Evolutionary conservation across 306 rosid genomes (phyloP), one percentile per base, ranked within the genome.

Genomic region (Gastrolobium villosum): DNA sequence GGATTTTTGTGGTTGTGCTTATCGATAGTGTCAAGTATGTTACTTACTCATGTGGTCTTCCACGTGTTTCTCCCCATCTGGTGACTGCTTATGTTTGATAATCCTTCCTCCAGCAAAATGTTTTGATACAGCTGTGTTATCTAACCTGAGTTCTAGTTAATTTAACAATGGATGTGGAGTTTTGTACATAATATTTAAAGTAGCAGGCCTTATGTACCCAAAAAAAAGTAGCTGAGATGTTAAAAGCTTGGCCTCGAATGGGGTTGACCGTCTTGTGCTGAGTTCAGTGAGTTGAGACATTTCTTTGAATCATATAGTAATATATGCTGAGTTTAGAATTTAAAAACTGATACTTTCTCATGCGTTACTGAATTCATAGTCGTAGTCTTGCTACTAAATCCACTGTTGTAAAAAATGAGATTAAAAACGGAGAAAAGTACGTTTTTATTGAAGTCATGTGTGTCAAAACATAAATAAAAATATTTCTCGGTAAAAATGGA

Each of bases 41-140:
- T 39, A 96, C 99, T 3, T 91, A 96, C 84, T 93, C 99, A 5
- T 96, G 99, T n/a, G 90, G 86, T 59, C 91, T 96, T 55, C 98
- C 99, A 0, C 90, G 84, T 4, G 68, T 86, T 9, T 94, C 87
- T 50, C 88, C 91, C 35, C 92, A 89, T 70, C 78, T 90, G 5
- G 94, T 96, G 82, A 79, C 94, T 37, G 77, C 89, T 76, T 90
- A 83, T 84, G 82, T 61, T 64, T 68, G 84, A 78, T 44, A n/a
- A 63, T 74, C 10, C 49, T 20, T 53, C 39, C 75, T 53, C 52
- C 20, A 1, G 28, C 3, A 14, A 49, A 52, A 50, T 43, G 66
- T 66, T 71, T 82, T 74, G 79, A 74, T 43, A 39, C 63, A 65
- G 35, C 9, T 11, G 53, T 34, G n/a, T 13, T 55, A 66, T 82